phyloP scores from a whole-genome alignment of 768 basidiomycete genomes.

The Hemileccinum impolitum region DNA sequence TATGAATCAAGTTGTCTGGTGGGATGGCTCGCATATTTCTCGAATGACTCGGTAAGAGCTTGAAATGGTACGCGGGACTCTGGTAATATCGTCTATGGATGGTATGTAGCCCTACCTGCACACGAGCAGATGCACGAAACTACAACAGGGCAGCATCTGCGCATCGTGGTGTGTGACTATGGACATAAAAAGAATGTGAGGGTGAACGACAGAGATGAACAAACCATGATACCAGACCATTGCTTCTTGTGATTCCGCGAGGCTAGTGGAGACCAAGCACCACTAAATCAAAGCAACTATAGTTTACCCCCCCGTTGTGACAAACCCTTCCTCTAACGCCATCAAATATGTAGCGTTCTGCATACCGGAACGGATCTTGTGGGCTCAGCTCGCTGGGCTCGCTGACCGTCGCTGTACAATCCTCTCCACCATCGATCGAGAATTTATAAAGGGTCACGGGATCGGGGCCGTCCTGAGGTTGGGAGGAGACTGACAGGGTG shows the following conservation, averaged over 20 bases:
- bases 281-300: conserved; percentile 5
- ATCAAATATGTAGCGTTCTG: conserved; percentile 10
- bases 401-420: conserved; percentile 10
- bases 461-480: background rate
- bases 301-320: background rate
- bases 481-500: conserved; percentile 4
- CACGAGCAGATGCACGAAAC: background rate
- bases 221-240: background rate
- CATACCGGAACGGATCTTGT: conserved; percentile 6
- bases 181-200: background rate
- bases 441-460: conserved; percentile 15
- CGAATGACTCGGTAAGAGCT: too few species aligned
- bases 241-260: background rate
- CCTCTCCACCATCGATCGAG: conserved; percentile 17
- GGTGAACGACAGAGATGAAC: background rate
- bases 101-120: background rate
- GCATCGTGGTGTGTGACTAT: background rate
- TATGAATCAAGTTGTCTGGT: too few species aligned
- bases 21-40: too few species aligned
- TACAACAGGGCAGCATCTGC: background rate
- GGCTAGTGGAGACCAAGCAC: conserved; percentile 15
- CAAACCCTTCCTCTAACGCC: conserved; percentile 20
- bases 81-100: background rate
- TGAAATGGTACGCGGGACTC: too few species aligned
- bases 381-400: conserved; percentile 8